phyloP scores from a whole-genome alignment of 192 early-diverging fungal genomes.

The Backusella tarrabulga region DNA sequence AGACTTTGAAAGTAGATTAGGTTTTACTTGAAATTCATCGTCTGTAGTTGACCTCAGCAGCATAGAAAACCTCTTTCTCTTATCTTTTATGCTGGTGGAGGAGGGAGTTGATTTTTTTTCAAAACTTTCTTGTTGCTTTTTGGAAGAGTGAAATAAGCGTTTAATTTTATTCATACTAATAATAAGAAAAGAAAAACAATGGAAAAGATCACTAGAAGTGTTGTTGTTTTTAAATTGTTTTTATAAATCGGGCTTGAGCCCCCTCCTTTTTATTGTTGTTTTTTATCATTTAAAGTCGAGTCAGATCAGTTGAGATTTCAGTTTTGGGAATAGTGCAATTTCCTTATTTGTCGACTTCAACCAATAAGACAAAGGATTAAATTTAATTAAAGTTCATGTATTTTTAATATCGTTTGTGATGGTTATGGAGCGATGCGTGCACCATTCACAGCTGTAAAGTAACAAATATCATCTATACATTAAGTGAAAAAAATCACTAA shows the following conservation, averaged over 20 bases:
- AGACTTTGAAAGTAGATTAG: constrained; percentile 7
- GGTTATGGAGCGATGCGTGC: too few species aligned
- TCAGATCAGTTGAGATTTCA: too few species aligned
- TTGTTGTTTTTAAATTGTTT: background rate
- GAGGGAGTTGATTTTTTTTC: background rate
- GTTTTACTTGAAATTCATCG: background rate
- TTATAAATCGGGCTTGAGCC: background rate
- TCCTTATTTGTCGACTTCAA: too few species aligned
- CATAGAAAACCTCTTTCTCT: constrained; percentile 12
- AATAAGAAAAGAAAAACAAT: background rate
- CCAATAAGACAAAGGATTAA: too few species aligned
- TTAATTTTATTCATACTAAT: background rate
- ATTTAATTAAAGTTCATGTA: too few species aligned
- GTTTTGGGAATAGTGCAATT: too few species aligned
- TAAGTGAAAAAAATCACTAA: too few species aligned
- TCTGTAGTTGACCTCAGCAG: background rate
- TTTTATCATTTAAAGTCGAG: too few species aligned
- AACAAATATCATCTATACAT: too few species aligned
- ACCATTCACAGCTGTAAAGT: too few species aligned
- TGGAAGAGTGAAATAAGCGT: background rate
- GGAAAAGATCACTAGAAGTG: background rate
- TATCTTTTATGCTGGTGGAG: background rate
- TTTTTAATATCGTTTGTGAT: too few species aligned
- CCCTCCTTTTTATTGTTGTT: too few species aligned
- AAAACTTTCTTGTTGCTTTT: background rate